Evolutionary conservation across 176 grass and related monocot species (phyloP), one percentile per base, ranked within the genome.

Genomic region (Avena sativa): DNA sequence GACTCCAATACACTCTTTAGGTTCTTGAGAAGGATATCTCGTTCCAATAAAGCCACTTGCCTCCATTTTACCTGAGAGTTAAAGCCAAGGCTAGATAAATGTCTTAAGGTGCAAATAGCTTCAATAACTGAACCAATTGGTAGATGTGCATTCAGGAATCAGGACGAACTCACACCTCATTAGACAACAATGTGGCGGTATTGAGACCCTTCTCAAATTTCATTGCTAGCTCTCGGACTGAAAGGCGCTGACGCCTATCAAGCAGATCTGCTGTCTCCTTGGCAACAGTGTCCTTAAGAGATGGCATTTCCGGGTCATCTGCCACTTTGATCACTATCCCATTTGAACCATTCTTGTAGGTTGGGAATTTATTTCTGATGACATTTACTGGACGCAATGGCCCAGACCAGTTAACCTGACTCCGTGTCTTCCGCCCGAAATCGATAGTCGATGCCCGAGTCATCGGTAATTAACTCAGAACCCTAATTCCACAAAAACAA

Each of bases 121-220:
- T 4, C 51, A 87, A 16, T 75, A 38, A 56, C 11, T 80, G 66
- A 71, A 48, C 79, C 56, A 83, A 20, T 72, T 55, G 14, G 13
- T 5, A 76, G 58, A 63, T 8, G 43, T 51, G 9, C n/a, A 7
- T 60, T 47, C 43, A 84, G 13, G 57, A 76, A 49, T 48, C 26
- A 64, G 19, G 23, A 80, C 48, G 23, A 75, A 75, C 21, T 11
- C 67, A 30, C 15, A 97, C 94, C 94, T 97, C 92, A 53, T 97
- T 89, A 80, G 94, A 94, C 30, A 97, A 87, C 86, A 86, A 81
- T 16, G 92, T 92, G 63, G 94, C 94, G 15, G 92, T 87, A 30
- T 82, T 89, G 20, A 97, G 89, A 59, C 94, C 94, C 88, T 94
- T 97, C 77, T 97, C 94, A 23, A 97, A 97, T 84, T 97, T 97